Base-by-base conservation (phyloP, 306 rosid species). In the Pachyrhizus erosus region DNA sequence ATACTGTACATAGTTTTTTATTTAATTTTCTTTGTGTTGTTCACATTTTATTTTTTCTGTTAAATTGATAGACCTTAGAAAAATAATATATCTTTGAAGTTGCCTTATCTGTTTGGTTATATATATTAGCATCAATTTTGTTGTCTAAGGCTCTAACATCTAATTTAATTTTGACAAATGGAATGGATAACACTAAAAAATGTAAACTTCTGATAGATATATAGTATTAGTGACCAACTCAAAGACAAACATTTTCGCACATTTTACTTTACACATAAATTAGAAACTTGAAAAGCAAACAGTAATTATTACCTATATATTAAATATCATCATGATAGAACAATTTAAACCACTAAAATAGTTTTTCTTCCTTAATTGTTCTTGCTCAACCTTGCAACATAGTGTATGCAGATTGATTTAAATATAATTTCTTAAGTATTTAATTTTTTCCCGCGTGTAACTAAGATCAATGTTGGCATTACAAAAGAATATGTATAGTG, bases 61-160 rank as follows among this genome's bases (percentile, higher is more conserved):
- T 77, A 58, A 46, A 39, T 40, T 62, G 29, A 67, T 40, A 17
- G 10, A 69, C n/a, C 31, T 64, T 54, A 85, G 51, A 70, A 69
- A 27, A 52, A 33, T 77, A 46, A 73, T 55, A 58, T 78, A 14
- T 49, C 17, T 71, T 42, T 71, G 34, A 58, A 57, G 65, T 1
- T 66, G 67, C 27, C 52, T 66, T 14, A 23, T 75, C 42, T 75
- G 15, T 39, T 58, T 14, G 40, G 42, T 75, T 42, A 51, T 18
- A 33, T 33, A 49, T 4, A 7, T 23, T 5, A 58, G 27, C 57
- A 40, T 43, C 57, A 39, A 15, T 14, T 58, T 42, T 75, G 29
- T 14, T 37, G 37, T 33, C 23, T 21, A 12, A 7, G 7, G 42
- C 34, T 42, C 52, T 13, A 21, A 21, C 24, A 10, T 18, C 46